Percentiles rank a stretch among this genome's conserved stretches.
phyloP scores from a whole-genome alignment of 2,329 filamentous ascomycete genomes.

The Ophiocordyceps camponoti-rufipedis region DNA sequence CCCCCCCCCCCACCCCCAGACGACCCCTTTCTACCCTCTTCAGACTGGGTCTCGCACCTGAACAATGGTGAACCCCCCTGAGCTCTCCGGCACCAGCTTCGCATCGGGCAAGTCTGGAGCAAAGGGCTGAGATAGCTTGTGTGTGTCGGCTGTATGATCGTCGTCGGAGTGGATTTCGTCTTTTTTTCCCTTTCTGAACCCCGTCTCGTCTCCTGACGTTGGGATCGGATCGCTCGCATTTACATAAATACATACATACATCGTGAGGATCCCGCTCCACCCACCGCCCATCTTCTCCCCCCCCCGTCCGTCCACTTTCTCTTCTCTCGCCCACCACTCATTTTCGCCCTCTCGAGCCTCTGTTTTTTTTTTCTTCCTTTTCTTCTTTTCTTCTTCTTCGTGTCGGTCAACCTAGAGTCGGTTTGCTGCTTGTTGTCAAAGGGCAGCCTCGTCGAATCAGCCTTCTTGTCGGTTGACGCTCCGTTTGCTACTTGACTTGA shows the following conservation, averaged over 20 bases:
- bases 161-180: too few relatives aligned
- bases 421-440: neutral
- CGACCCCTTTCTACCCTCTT: too few relatives aligned
- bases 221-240: neutral
- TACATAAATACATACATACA: neutral
- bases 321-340: neutral
- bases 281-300: neutral
- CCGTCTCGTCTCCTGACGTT: neutral
- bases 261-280: conserved; percentile 2
- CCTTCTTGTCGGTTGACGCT: too few relatives aligned
- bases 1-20: too few relatives aligned
- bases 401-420: neutral
- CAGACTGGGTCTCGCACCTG: too few relatives aligned
- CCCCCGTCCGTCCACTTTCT: neutral
- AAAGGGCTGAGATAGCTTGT: too few relatives aligned
- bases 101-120: too few relatives aligned
- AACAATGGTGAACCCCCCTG: too few relatives aligned
- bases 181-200: neutral
- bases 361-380: neutral
- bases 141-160: too few relatives aligned
- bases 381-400: neutral
- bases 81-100: too few relatives aligned
- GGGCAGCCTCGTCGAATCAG: too few relatives aligned
- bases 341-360: neutral
- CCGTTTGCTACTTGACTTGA: neutral